Evolutionary conservation across 164 flowering plant species (phyloP).

Genomic region (Piper betle): DNA sequence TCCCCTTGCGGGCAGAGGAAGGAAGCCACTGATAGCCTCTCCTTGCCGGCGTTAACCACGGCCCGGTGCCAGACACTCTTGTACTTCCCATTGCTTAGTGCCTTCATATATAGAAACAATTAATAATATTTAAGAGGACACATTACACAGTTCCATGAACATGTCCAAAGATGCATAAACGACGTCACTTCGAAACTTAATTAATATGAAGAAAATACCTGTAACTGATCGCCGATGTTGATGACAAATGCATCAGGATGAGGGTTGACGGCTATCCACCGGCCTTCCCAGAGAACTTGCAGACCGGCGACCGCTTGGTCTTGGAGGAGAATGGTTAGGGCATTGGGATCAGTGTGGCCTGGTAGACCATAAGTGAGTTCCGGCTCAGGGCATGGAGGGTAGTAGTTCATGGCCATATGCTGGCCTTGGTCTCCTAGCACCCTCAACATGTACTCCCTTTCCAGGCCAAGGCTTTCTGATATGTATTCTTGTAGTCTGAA

Average conservation of each 20-base stretch:
- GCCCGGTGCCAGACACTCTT: constrained; percentile 74
- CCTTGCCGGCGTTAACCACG: constrained; percentile 34
- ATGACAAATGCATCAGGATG: constrained; percentile 56
- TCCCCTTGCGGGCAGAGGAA: constrained; percentile 44
- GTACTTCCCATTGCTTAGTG: constrained; percentile 57
- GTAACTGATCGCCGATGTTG: constrained; percentile 75
- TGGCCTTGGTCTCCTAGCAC: constrained; percentile 63
- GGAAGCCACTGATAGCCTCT: constrained; percentile 56
- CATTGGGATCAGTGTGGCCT: constrained; percentile 8
- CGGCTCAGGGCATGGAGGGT: constrained; percentile 10
- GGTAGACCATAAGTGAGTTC: constrained; percentile 8
- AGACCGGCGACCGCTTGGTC: constrained; percentile 50
- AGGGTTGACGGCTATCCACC: constrained; percentile 65
- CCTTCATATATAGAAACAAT: constrained; percentile 19
- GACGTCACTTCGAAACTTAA: background rate
- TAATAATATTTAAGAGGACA: background rate
- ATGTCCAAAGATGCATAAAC: background rate
- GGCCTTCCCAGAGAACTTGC: constrained; percentile 51
- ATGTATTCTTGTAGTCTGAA: constrained; percentile 37
- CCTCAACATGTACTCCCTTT: constrained; percentile 33
- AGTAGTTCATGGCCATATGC: background rate
- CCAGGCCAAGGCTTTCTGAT: constrained; percentile 69
- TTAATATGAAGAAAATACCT: constrained; percentile 20
- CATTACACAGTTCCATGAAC: background rate
- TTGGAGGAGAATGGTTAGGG: constrained; percentile 36